These are phyloP conservation scores for Elasticomyces elasticus DNA, from an alignment of 495 filamentous ascomycete species.

Conservation along the genomic window DNA sequence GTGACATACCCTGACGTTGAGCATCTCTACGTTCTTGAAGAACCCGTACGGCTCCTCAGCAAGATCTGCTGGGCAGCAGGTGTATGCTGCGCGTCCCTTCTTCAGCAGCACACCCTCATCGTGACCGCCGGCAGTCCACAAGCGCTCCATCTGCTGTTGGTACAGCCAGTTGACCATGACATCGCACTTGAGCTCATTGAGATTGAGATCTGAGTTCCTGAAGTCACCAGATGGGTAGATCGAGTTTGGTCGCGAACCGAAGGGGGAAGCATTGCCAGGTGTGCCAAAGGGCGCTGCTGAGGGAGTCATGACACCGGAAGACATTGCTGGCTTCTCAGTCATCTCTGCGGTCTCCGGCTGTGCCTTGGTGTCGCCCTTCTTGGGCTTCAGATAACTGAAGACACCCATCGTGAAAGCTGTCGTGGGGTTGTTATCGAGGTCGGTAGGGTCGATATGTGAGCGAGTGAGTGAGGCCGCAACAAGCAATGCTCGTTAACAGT, in stretches of 20 bases:
- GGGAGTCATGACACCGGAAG: background rate
- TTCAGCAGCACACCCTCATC: constrained; percentile 55
- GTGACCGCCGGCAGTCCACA: constrained; percentile 46
- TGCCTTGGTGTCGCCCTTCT: constrained; percentile 3
- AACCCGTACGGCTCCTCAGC: constrained; percentile 38
- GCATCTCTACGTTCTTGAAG: constrained; percentile 39
- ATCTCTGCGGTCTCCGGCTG: background rate
- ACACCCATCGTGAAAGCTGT: constrained; percentile 8
- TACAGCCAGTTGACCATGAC: constrained; percentile 55
- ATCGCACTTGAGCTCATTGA: constrained; percentile 46
- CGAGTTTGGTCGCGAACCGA: constrained; percentile 25
- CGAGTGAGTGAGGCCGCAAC: constrained; percentile 6
- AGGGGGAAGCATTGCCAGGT: constrained; percentile 7
- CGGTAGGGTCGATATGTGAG: background rate
- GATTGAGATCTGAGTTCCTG: constrained; percentile 34
- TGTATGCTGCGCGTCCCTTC: constrained; percentile 43
- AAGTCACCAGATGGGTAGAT: constrained; percentile 41
- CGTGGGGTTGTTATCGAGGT: background rate
- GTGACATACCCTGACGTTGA: constrained; percentile 48
- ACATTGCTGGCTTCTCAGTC: constrained; percentile 3
- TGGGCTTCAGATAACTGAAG: constrained; percentile 13
- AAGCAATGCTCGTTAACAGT: background rate
- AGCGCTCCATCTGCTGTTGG: constrained; percentile 46
- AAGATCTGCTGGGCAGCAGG: constrained; percentile 47
- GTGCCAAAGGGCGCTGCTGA: constrained; percentile 2